Conservation (phyloP, 2,329 filamentous ascomycete genomes). For the Penicillium concentricum region DNA sequence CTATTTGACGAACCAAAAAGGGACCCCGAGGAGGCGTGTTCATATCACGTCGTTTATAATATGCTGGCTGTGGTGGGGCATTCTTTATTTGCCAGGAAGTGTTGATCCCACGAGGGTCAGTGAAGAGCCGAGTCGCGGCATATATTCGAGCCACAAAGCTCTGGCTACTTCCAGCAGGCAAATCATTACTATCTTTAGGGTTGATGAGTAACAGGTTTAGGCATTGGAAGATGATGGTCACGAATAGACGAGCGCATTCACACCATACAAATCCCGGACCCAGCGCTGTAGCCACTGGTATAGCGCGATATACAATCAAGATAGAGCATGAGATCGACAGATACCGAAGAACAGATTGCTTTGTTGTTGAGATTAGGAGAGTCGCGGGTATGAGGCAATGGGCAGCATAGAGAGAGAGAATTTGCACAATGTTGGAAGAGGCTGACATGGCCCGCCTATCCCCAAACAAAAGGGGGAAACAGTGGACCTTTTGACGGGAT, state of each 20-base stretch:
- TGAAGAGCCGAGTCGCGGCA: neutral
- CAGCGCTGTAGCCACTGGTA: conserved; percentile 1
- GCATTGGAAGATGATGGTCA: conserved; percentile 16
- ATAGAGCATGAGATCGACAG: conserved; percentile 12
- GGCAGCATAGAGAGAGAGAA: conserved; percentile 3
- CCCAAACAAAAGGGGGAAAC: neutral
- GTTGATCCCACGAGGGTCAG: conserved; percentile 16
- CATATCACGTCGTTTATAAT: conserved; percentile 3
- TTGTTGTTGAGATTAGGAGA: conserved; percentile 14
- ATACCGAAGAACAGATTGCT: conserved; percentile 15
- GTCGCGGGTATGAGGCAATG: conserved; percentile 16
- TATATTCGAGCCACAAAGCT: neutral
- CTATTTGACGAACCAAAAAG: conserved; percentile 17
- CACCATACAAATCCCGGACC: conserved; percentile 17
- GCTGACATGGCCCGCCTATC: neutral
- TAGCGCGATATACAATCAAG: conserved; percentile 5
- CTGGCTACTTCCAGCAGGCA: neutral
- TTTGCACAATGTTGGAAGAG: neutral
- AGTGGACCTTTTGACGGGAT: too few relatives aligned
- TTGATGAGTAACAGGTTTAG: conserved; percentile 5
- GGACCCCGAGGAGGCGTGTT: conserved; percentile 1
- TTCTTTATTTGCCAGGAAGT: conserved; percentile 21
- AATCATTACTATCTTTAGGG: conserved; percentile 5
- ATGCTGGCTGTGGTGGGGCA: conserved; percentile 12
- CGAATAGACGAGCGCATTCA: conserved; percentile 7